A percentile compares a stretch with the other conserved stretches of the same genome.
These are phyloP conservation scores for Amaranthus hypochondriacus DNA, from an alignment of 148 eudicot genomes.

Conservation along the genomic window DNA sequence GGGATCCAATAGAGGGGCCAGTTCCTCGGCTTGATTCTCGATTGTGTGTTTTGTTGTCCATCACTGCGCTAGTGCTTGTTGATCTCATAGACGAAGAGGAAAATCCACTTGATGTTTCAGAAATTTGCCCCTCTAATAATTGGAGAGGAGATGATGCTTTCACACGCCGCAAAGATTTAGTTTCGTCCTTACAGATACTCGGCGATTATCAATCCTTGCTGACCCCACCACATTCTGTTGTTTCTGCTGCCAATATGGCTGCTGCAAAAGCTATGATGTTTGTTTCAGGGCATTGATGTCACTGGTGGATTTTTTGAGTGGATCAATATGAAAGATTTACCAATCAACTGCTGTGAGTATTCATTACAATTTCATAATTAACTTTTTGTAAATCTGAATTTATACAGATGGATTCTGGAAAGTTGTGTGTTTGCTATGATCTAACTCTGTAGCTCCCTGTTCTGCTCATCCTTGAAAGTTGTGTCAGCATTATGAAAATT, in stretches of 20 bases:
- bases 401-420: neutral
- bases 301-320: conserved; percentile 60
- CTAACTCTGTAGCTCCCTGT: neutral
- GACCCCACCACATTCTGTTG: conserved; percentile 68
- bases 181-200: conserved; percentile 69
- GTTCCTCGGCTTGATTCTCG: conserved; percentile 87
- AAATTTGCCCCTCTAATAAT: conserved; percentile 27
- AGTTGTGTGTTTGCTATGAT: neutral
- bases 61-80: conserved; percentile 69
- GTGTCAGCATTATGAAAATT: neutral
- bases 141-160: conserved; percentile 33
- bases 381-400: conserved; percentile 7
- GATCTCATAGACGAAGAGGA: conserved; percentile 90
- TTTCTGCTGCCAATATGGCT: conserved; percentile 73
- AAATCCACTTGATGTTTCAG: conserved; percentile 38
- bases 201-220: conserved; percentile 66
- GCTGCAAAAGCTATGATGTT: conserved; percentile 90
- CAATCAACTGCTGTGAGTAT: conserved; percentile 70
- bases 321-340: conserved; percentile 56
- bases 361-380: neutral
- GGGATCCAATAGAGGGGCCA: conserved; percentile 97
- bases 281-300: conserved; percentile 57
- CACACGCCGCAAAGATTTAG: conserved; percentile 55
- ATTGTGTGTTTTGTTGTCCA: conserved; percentile 72
- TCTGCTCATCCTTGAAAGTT: neutral